Conservation (phyloP, 352 stramenopile species). For the Pilasporangium apinafurcum region DNA sequence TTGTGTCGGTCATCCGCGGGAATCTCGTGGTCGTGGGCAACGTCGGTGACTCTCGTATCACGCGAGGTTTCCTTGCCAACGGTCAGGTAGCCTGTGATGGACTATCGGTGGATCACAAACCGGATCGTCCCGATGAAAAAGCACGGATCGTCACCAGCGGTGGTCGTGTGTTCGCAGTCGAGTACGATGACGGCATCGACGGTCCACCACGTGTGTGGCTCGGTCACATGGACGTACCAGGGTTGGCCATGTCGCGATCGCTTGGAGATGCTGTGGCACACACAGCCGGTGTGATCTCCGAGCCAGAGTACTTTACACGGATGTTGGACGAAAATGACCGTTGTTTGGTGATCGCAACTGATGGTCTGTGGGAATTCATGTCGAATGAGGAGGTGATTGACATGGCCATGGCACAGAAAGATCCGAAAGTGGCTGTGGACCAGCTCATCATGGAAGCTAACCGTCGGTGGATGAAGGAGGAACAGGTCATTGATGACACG, state of each 20-base stretch:
- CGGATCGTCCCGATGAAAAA: conserved; percentile 94
- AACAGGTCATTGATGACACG: conserved; percentile 99
- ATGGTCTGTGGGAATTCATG: conserved; percentile 99
- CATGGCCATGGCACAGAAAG: conserved; percentile 67
- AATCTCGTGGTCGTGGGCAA: conserved; percentile 93
- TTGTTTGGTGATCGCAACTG: conserved; percentile 95
- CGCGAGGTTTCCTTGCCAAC: conserved; percentile 57
- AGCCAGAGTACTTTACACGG: conserved; percentile 92
- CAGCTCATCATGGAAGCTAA: conserved; percentile 94
- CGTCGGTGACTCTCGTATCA: conserved; percentile 96
- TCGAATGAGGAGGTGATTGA: conserved; percentile 93
- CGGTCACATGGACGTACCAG: conserved; percentile 97
- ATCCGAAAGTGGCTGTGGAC: conserved; percentile 86
- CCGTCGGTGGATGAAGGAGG: conserved; percentile 97
- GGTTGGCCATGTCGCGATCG: conserved; percentile 96
- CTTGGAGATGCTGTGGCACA: conserved; percentile 96
- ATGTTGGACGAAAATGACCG: conserved; percentile 81
- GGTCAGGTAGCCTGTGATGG: conserved; percentile 45
- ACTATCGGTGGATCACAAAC: conserved; percentile 98
- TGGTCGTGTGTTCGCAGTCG: conserved; percentile 96
- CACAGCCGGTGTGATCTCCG: conserved; percentile 91
- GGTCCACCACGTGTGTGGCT: conserved; percentile 98
- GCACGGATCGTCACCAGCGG: conserved; percentile 91
- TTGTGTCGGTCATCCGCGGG: conserved; percentile 66
- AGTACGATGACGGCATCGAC: conserved; percentile 99